Percentiles rank a stretch among this genome's conserved stretches.
phyloP scores from a whole-genome alignment of 1,284 basidiomycete species.

The Tylopilus sp. region DNA sequence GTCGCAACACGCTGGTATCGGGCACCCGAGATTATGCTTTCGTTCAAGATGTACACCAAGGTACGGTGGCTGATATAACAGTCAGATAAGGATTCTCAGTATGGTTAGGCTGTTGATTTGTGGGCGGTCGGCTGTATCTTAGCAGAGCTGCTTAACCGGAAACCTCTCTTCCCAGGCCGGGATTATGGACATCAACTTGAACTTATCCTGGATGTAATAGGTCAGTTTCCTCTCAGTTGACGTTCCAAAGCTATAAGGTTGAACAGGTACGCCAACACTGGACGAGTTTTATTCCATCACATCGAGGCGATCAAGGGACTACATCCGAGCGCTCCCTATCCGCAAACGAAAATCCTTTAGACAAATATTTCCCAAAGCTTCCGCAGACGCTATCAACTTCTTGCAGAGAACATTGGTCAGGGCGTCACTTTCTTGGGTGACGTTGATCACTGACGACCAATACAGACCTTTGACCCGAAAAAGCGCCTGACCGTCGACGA shows the following conservation, averaged over 20 bases:
- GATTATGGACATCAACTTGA: constrained; percentile 88
- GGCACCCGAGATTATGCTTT: constrained; percentile 87
- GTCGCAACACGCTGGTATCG: constrained; percentile 85
- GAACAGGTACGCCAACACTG: constrained; percentile 68
- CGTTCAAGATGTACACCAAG: constrained; percentile 82
- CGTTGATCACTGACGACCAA: constrained; percentile 3
- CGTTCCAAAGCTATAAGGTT: constrained; percentile 4
- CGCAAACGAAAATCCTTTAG: constrained; percentile 60
- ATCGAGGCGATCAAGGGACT: constrained; percentile 78
- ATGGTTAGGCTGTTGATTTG: constrained; percentile 65
- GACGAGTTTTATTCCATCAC: constrained; percentile 89
- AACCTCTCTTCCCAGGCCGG: constrained; percentile 82
- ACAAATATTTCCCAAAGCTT: constrained; percentile 66
- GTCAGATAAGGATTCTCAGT: constrained; percentile 3
- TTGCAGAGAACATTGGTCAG: constrained; percentile 72
- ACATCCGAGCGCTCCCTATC: constrained; percentile 76
- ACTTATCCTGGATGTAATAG: constrained; percentile 85
- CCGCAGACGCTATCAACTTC: constrained; percentile 78
- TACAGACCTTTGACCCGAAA: constrained; percentile 78
- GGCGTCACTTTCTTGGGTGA: constrained; percentile 4
- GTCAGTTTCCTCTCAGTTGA: constrained; percentile 27
- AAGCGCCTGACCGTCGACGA: constrained; percentile 84
- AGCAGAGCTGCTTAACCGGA: constrained; percentile 79
- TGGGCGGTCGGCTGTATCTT: constrained; percentile 90
- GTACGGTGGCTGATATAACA: constrained; percentile 29